These are phyloP conservation scores for Vigna angularis DNA, from an alignment of 306 rosid species.

Conservation along the genomic window DNA sequence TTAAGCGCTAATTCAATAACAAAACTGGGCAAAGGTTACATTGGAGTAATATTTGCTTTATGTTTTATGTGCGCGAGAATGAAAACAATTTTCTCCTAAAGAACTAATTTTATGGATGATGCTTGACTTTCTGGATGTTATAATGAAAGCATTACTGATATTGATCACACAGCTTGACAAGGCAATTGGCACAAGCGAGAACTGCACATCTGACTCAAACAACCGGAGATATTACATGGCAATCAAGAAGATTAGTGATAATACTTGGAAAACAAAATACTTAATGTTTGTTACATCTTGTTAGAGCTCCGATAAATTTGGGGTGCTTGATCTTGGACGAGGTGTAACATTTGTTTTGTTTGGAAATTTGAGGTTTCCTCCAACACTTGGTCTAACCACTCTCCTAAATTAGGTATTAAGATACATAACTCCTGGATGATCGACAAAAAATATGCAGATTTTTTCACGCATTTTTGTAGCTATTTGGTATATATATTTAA, in stretches of 20 bases:
- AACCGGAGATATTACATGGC: conserved; percentile 57
- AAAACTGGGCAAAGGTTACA: not conserved
- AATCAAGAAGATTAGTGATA: conserved; percentile 53
- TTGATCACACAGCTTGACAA: conserved; percentile 64
- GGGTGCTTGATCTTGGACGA: not conserved
- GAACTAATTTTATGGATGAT: conserved; percentile 64
- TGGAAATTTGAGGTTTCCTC: conserved; percentile 12
- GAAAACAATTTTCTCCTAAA: conserved; percentile 48
- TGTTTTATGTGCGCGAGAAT: conserved; percentile 21
- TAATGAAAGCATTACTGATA: conserved; percentile 64
- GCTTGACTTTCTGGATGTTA: conserved; percentile 59
- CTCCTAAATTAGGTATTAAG: not conserved
- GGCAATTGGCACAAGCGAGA: conserved; percentile 52
- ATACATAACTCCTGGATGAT: not conserved
- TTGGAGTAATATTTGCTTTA: not conserved
- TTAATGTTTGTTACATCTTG: conserved; percentile 62
- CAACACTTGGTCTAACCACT: not conserved
- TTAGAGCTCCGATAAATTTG: conserved; percentile 60
- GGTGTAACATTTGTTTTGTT: not conserved
- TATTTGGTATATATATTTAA: not conserved
- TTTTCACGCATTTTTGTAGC: not conserved
- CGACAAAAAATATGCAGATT: not conserved
- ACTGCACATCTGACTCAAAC: conserved; percentile 61
- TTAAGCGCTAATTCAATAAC: conserved; percentile 2
- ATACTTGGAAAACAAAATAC: conserved; percentile 49